Evolutionary conservation across 192 early-diverging fungal genomes (phyloP).

Genomic region (Backusella westeae): DNA sequence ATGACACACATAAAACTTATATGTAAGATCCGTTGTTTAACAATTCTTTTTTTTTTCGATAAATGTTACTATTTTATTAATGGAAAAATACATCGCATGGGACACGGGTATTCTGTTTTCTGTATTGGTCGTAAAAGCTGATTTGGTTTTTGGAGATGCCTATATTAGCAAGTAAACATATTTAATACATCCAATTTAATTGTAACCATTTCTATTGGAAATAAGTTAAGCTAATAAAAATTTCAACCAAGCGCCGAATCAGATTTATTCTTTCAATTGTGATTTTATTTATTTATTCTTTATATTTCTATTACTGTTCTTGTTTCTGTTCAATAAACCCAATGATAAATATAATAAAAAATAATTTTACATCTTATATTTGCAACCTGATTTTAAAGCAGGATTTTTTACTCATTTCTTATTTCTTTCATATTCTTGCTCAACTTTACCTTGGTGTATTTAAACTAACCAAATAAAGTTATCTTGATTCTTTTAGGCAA

Average conservation of each 20-base stretch:
- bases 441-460: background rate
- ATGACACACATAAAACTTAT: background rate
- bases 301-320: background rate
- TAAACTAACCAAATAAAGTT: background rate
- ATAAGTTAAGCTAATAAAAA: background rate
- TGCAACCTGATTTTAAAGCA: background rate
- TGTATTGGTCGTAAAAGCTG: background rate
- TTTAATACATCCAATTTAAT: conserved; percentile 3
- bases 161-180: background rate
- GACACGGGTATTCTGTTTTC: background rate
- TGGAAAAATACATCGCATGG: background rate
- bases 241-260: conserved; percentile 3
- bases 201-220: background rate
- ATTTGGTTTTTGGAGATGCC: background rate
- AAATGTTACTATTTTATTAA: conserved; percentile 1
- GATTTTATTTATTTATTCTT: background rate
- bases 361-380: background rate
- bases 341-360: background rate
- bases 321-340: background rate
- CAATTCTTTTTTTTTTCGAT: background rate
- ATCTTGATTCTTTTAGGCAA: background rate
- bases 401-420: background rate
- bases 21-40: background rate
- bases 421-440: background rate
- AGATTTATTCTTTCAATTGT: background rate